Evolutionary conservation across 1,284 basidiomycete species (phyloP), one percentile per base, ranked within the genome.

Genomic region (Xerocomus amazonicus): DNA sequence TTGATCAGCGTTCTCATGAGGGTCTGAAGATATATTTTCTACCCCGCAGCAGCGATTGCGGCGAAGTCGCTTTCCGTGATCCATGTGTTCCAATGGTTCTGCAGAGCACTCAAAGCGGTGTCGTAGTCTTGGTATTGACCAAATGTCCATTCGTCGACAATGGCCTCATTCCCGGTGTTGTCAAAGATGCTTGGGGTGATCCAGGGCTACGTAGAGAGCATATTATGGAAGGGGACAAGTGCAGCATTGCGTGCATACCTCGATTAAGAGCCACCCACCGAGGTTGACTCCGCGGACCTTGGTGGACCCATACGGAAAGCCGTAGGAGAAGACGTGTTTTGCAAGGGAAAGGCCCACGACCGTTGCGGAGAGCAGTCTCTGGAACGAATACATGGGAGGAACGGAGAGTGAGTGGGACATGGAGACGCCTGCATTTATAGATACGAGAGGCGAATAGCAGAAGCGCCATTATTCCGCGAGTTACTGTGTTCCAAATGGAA

Each of bases 131-230:
- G 83, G 54, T 76, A 77, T 59, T 82, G 75, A 38, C 84, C 78
- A 58, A 90, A 94, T 0, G 94, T 96, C 75, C 80, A 97, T 69
- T 97, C 87, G 65, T 90, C 87, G 45, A 89, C 67, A 43, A 79
- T 83, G 52, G 55, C 67, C 29, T 54, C 44, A 59, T 87, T 81
- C 31, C 77, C 83, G 0, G 90, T 92, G 60, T 78, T 74, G 57
- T 92, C 87, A 61, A 94, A 97, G n/a, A 95, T 66, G 42, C 84
- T 87, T 12, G 92, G 92, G 0, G 87, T 91, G 55, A 91, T 89
- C 87, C 87, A 92, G 16, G 90, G 87, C 84, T 84, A 55, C 33
- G 42, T 3, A 34, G n/a, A 29, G 7, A 41, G 37, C 34, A 37
- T 8, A 28, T 54, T 8, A 45, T 14, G 19, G 31, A 43, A 42